phyloP scores from a whole-genome alignment of 176 grass and related monocot genomes.

The Hsuehochloa calcarea region DNA sequence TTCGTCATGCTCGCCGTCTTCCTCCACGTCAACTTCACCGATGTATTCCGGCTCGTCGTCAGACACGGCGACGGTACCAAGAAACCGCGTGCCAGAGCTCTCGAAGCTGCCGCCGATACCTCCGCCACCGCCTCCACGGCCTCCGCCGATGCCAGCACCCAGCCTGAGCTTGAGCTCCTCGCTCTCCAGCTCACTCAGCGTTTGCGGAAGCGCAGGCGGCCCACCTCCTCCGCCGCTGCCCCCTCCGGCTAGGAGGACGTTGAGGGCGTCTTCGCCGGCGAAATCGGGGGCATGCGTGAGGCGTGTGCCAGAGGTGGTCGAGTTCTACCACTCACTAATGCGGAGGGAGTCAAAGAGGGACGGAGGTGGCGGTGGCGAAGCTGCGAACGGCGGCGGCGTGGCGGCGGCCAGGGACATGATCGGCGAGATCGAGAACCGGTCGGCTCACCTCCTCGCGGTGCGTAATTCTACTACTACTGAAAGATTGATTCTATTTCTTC shows the following conservation, averaged over 20 bases:
- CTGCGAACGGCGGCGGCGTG: slow-evolving; percentile 22
- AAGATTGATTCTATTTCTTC: neutral
- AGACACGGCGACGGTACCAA: slow-evolving; percentile 37
- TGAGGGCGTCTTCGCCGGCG: slow-evolving; percentile 9
- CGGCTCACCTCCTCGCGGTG: slow-evolving; percentile 90
- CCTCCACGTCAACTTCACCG: slow-evolving; percentile 50
- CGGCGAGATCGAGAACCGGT: slow-evolving; percentile 99
- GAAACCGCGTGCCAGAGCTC: slow-evolving; percentile 40
- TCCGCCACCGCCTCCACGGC: slow-evolving; percentile 49
- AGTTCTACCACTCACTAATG: slow-evolving; percentile 99
- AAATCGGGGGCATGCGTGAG: slow-evolving; percentile 45
- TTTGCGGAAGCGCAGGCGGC: neutral
- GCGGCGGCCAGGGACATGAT: slow-evolving; percentile 84
- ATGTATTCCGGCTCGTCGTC: slow-evolving; percentile 45
- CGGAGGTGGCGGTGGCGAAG: neutral
- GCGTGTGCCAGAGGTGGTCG: slow-evolving; percentile 88
- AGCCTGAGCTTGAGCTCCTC: neutral
- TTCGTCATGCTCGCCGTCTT: slow-evolving; percentile 48
- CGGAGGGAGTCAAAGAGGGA: slow-evolving; percentile 76
- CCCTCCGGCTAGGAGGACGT: slow-evolving; percentile 41
- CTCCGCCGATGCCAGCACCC: slow-evolving; percentile 26
- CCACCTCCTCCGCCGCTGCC: slow-evolving; percentile 73
- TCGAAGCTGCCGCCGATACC: slow-evolving; percentile 78
- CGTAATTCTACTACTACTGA: slow-evolving; percentile 27
- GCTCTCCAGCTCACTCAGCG: neutral